Evolutionary conservation across 2,329 filamentous ascomycete species (phyloP).

Genomic region (Aspergillus hiratsukae): DNA sequence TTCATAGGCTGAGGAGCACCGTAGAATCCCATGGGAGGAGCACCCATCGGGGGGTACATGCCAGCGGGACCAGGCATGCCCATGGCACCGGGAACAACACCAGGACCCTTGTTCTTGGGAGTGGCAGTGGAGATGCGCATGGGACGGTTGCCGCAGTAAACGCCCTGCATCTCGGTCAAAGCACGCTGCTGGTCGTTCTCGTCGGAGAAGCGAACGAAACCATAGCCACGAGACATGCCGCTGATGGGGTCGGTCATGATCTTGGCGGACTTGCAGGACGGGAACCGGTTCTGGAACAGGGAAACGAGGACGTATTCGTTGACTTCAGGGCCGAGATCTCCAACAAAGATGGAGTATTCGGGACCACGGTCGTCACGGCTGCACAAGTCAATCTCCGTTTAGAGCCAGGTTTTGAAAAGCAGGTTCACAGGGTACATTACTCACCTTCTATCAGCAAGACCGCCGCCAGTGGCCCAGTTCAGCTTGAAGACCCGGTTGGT

Average conservation of each 20-base stretch:
- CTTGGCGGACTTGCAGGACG: constrained; percentile 97
- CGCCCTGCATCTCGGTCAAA: constrained; percentile 96
- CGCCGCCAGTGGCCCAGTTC: constrained; percentile 97
- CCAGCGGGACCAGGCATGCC: constrained; percentile 53
- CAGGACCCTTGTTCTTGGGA: constrained; percentile 76
- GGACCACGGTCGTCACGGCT: constrained; percentile 88
- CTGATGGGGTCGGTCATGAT: constrained; percentile 99
- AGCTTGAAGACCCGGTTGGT: constrained; percentile 95
- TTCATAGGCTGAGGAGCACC: constrained; percentile 83
- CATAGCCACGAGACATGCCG: constrained; percentile 95
- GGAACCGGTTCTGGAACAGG: constrained; percentile 93
- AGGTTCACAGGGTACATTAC: constrained; percentile 18
- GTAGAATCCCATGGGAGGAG: constrained; percentile 61
- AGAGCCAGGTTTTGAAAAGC: background rate
- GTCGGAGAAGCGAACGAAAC: constrained; percentile 94
- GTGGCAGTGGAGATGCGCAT: constrained; percentile 99
- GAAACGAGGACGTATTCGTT: constrained; percentile 98
- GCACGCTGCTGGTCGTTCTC: constrained; percentile 95
- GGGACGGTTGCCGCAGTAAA: constrained; percentile 96
- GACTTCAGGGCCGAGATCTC: constrained; percentile 94
- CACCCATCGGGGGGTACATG: constrained; percentile 65
- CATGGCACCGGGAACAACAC: constrained; percentile 49
- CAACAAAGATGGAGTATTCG: constrained; percentile 96
- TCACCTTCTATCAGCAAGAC: constrained; percentile 86
- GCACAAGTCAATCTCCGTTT: constrained; percentile 6